Evolutionary conservation across 352 stramenopile genomes (phyloP).

Genomic region (Phytophthora boehmeriae): DNA sequence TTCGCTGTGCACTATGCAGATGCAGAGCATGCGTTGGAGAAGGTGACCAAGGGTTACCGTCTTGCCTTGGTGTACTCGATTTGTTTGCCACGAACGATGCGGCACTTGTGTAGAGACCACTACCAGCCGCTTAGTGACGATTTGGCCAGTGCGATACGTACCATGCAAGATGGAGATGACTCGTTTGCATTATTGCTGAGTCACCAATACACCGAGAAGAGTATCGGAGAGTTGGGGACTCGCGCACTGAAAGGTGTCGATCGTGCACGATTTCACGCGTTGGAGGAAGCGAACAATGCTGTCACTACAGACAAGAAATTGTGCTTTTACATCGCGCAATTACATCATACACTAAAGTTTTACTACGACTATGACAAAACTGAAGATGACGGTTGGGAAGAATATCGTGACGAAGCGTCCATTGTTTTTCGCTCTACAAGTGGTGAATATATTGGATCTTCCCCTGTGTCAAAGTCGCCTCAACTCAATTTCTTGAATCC

Average conservation of each 20-base stretch:
- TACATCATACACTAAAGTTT: no score
- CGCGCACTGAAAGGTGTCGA: slow-evolving; percentile 19
- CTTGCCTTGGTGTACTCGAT: slow-evolving; percentile 22
- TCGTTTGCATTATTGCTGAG: slow-evolving; percentile 18
- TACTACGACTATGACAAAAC: no score
- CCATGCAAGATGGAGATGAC: slow-evolving; percentile 44
- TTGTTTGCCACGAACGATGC: slow-evolving; percentile 18
- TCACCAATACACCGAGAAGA: slow-evolving; percentile 24
- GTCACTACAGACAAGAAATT: background rate
- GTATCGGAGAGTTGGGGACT: slow-evolving; percentile 9
- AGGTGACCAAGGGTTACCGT: slow-evolving; percentile 24
- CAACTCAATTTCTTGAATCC: slow-evolving; percentile 24
- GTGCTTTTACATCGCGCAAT: slow-evolving; percentile 10
- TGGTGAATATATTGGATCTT: no score
- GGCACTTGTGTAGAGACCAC: background rate
- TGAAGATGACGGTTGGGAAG: no score
- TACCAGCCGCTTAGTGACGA: background rate
- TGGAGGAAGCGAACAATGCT: slow-evolving; percentile 8
- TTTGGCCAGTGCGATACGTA: slow-evolving; percentile 24
- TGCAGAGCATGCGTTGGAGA: slow-evolving; percentile 18
- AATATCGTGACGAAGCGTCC: no score
- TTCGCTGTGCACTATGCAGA: slow-evolving; percentile 30
- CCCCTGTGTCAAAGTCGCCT: no score
- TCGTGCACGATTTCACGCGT: slow-evolving; percentile 8
- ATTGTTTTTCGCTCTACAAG: no score